Evolutionary conservation across 495 filamentous ascomycete species (phyloP).

Genomic region (Penicillium lividum): DNA sequence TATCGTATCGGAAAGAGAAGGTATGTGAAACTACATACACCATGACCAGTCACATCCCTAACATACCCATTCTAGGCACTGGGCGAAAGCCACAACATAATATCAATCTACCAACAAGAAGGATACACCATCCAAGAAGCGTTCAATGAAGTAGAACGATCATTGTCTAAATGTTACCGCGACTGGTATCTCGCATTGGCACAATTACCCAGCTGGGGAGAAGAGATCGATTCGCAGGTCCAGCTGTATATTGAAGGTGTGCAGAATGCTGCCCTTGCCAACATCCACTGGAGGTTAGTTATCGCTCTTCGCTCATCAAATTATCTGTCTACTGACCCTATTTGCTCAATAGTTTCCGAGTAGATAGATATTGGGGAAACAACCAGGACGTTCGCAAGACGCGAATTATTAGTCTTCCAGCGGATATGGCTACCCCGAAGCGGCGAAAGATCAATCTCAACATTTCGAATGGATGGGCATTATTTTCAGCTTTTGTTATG

Average conservation of each 20-base stretch:
- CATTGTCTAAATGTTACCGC: background rate
- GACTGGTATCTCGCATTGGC: conserved; percentile 5
- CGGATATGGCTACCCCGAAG: background rate
- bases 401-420: background rate
- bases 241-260: conserved; percentile 5
- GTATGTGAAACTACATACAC: background rate
- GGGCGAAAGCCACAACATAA: background rate
- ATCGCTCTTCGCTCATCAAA: background rate
- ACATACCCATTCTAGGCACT: background rate
- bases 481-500: background rate
- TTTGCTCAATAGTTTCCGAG: background rate
- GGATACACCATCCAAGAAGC: background rate
- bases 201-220: conserved; percentile 4
- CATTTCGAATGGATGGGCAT: background rate
- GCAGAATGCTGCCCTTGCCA: background rate
- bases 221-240: conserved; percentile 4
- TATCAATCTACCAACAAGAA: background rate
- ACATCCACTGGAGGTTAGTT: conserved; percentile 5
- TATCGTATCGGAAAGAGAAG: conserved; percentile 3
- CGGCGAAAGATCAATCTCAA: background rate
- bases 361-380: background rate
- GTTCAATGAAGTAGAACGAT: background rate
- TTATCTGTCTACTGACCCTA: background rate
- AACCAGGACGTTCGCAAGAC: background rate
- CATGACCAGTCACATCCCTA: background rate